These are phyloP conservation scores for Rubus idaeus DNA, from an alignment of 306 rosid species.

Conservation along the genomic window DNA sequence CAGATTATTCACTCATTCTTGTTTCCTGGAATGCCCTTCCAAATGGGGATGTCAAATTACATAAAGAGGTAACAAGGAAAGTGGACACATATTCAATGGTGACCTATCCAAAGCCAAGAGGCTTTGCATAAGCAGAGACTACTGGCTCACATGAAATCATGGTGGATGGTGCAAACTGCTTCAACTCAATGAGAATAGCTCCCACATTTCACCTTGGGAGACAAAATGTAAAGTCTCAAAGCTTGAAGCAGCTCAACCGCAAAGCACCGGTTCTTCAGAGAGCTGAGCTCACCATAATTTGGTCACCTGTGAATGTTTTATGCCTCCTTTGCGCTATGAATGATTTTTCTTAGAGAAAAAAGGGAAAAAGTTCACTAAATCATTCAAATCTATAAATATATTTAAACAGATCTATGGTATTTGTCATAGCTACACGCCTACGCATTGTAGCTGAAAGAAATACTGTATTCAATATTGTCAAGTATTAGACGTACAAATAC, in stretches of 20 bases:
- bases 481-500: conserved; percentile 7
- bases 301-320: neutral
- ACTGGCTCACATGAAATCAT: conserved; percentile 21
- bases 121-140: conserved; percentile 9
- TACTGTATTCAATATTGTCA: neutral
- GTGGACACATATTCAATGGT: neutral
- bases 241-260: too few species aligned
- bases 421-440: neutral
- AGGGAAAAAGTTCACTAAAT: neutral
- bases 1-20: conserved; percentile 33
- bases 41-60: conserved; percentile 6
- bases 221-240: too few species aligned
- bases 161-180: conserved; percentile 17
- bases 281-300: neutral
- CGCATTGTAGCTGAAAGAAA: neutral
- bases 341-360: neutral
- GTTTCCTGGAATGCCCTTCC: conserved; percentile 36
- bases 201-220: too few species aligned
- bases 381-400: neutral
- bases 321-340: neutral
- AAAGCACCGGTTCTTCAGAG: neutral
- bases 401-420: neutral
- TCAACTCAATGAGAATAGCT: too few species aligned
- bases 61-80: neutral
- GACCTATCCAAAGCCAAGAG: neutral